Evolutionary conservation across 2,329 filamentous ascomycete genomes (phyloP).

Genomic region (Botrytis squamosa): DNA sequence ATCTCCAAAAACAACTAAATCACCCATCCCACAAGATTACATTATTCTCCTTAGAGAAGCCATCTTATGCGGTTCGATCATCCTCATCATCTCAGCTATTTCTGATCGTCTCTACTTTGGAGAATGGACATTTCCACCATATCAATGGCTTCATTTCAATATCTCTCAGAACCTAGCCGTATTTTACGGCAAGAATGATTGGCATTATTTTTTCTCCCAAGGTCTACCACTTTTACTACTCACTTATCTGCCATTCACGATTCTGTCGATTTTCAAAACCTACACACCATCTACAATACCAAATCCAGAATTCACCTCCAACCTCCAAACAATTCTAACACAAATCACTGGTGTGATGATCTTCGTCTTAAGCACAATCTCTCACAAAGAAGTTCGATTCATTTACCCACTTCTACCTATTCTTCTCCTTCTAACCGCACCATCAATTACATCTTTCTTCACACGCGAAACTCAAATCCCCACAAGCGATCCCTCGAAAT

Average conservation of each 20-base stretch:
- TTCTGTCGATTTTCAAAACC: conserved; percentile 51
- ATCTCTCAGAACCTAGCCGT: conserved; percentile 81
- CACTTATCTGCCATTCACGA: conserved; percentile 74
- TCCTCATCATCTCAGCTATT: conserved; percentile 62
- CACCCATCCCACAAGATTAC: conserved; percentile 38
- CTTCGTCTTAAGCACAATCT: conserved; percentile 68
- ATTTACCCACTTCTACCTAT: conserved; percentile 87
- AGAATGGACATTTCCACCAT: conserved; percentile 82
- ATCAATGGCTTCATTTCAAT: conserved; percentile 89
- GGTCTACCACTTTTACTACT: conserved; percentile 85
- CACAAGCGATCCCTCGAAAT: conserved; percentile 1
- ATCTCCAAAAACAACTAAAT: conserved; percentile 38
- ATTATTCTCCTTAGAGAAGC: conserved; percentile 61
- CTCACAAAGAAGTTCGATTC: conserved; percentile 97
- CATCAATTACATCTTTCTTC: conserved; percentile 59
- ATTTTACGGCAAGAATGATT: conserved; percentile 88
- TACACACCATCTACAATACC: conserved; percentile 19
- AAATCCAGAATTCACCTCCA: conserved; percentile 1
- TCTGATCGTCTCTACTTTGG: conserved; percentile 80
- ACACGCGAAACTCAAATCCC: conserved; percentile 34
- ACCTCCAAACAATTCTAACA: conserved; percentile 47
- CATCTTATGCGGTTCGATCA: conserved; percentile 59
- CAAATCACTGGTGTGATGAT: conserved; percentile 58
- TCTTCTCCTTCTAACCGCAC: conserved; percentile 78
- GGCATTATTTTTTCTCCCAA: conserved; percentile 92